Conservation (phyloP, 169 alveolate species). For the Theileria orientalis region DNA sequence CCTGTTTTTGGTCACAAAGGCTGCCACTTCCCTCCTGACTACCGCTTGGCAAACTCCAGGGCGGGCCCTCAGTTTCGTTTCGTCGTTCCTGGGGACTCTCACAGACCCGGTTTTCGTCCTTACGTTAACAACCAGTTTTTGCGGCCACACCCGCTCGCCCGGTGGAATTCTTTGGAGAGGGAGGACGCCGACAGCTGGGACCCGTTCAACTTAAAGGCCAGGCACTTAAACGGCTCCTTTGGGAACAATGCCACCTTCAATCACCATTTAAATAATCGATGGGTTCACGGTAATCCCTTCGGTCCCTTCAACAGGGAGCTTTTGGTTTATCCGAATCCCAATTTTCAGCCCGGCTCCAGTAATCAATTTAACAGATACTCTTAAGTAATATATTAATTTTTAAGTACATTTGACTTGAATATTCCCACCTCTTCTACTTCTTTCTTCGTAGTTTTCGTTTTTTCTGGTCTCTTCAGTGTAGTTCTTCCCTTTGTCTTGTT, state of each 20-base stretch:
- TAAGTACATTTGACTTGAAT: background rate
- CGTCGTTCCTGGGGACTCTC: background rate
- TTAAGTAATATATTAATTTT: slow-evolving; percentile 1
- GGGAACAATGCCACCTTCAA: too few relatives aligned
- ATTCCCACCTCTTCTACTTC: slow-evolving; percentile 3
- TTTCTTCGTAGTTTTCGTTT: too few relatives aligned
- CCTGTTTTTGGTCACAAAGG: background rate
- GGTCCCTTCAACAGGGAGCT: background rate
- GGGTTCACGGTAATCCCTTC: too few relatives aligned
- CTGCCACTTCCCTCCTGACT: background rate
- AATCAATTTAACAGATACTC: background rate
- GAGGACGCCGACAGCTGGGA: background rate
- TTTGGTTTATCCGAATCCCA: background rate
- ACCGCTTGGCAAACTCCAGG: background rate
- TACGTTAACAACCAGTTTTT: background rate
- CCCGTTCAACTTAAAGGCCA: background rate
- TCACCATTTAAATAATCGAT: too few relatives aligned
- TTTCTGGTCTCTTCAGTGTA: too few relatives aligned
- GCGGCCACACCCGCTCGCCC: background rate
- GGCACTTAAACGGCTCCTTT: too few relatives aligned
- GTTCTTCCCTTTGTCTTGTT: too few relatives aligned
- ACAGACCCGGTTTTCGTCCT: background rate
- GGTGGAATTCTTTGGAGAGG: background rate
- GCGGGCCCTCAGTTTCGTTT: background rate
- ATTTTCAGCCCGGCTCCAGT: too few relatives aligned